Evolutionary conservation across 495 filamentous ascomycete genomes (phyloP).

Genomic region (Friedmanniomyces simplex): DNA sequence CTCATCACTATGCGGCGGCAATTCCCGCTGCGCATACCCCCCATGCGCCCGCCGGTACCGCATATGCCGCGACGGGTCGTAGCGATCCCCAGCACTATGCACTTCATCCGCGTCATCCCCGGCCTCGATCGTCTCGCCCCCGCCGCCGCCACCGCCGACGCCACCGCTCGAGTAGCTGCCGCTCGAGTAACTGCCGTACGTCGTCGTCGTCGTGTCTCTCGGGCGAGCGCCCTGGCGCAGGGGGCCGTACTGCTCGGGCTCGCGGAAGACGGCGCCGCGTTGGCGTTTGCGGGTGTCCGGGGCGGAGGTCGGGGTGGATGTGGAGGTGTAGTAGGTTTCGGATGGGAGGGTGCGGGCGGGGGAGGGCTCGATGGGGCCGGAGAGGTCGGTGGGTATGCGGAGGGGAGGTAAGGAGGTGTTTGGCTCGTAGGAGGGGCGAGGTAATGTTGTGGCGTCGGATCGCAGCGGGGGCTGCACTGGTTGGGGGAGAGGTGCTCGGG

Average conservation of each 20-base stretch:
- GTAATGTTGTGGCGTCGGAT: background rate
- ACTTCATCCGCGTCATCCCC: background rate
- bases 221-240: constrained; percentile 8
- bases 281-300: background rate
- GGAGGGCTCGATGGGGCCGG: constrained; percentile 17
- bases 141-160: too few relatives aligned
- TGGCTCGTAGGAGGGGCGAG: constrained; percentile 1
- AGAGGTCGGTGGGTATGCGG: constrained; percentile 15
- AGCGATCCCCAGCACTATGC: background rate
- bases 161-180: too few relatives aligned
- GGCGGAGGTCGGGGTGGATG: too few relatives aligned
- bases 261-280: constrained; percentile 3
- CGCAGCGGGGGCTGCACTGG: constrained; percentile 23
- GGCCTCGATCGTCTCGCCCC: background rate
- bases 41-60: background rate
- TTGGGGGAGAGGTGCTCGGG: constrained; percentile 19
- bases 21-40: background rate
- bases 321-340: background rate
- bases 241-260: constrained; percentile 4
- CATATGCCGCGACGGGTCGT: background rate
- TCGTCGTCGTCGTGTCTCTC: too few relatives aligned
- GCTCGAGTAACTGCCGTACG: background rate
- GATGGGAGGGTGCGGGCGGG: background rate
- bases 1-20: constrained; percentile 2
- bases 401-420: constrained; percentile 15